A percentile compares a stretch with the other conserved stretches of the same genome.
phyloP scores from a whole-genome alignment of 768 basidiomycete genomes.

The Mycena vitilis region DNA sequence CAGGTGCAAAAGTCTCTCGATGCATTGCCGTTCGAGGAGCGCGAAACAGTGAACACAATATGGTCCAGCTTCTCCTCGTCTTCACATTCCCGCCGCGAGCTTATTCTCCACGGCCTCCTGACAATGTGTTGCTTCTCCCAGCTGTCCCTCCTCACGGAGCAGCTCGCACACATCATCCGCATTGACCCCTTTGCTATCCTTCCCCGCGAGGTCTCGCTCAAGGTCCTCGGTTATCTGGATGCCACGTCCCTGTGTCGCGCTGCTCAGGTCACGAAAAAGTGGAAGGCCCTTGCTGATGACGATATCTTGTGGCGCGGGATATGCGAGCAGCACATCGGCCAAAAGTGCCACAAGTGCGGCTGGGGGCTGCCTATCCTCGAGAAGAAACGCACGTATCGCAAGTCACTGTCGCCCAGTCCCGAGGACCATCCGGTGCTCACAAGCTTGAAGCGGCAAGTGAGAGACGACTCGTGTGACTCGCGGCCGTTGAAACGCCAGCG shows the following conservation, averaged over 20 bases:
- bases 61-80: constrained; percentile 99
- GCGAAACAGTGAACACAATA: constrained; percentile 88
- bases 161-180: constrained; percentile 91
- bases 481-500: constrained; percentile 67
- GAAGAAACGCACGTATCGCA: constrained; percentile 65
- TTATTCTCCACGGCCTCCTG: constrained; percentile 95
- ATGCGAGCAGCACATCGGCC: constrained; percentile 98
- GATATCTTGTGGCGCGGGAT: constrained; percentile 95
- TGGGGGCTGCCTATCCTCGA: constrained; percentile 96
- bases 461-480: constrained; percentile 44
- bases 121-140: constrained; percentile 99
- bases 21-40: constrained; percentile 84
- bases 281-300: constrained; percentile 93
- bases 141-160: constrained; percentile 93
- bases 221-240: constrained; percentile 89
- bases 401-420: constrained; percentile 37
- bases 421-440: constrained; percentile 37
- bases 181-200: constrained; percentile 94
- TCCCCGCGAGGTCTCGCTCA: constrained; percentile 90
- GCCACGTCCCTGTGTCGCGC: constrained; percentile 94
- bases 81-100: constrained; percentile 87
- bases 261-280: constrained; percentile 87
- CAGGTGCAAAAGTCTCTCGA: constrained; percentile 80
- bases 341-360: constrained; percentile 96
- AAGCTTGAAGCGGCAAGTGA: constrained; percentile 51